phyloP scores from a whole-genome alignment of 2,329 filamentous ascomycete genomes.

The Alternaria sp. region DNA sequence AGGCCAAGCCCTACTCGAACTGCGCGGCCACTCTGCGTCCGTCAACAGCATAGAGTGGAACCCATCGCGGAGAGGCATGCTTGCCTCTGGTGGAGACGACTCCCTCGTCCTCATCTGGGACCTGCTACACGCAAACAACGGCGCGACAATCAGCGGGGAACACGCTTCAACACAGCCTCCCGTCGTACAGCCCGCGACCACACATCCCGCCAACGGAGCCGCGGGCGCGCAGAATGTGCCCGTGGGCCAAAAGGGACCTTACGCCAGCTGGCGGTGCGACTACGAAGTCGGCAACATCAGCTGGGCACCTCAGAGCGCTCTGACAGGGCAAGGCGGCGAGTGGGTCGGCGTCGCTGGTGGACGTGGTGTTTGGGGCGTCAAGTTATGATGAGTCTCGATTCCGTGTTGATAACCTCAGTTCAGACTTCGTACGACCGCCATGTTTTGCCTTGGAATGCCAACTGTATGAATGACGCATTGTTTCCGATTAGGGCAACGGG shows the following conservation, averaged over 20 bases:
- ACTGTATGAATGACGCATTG: neutral
- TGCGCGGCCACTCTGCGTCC: conserved; percentile 83
- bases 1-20: conserved; percentile 90
- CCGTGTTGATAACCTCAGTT: neutral
- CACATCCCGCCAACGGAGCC: conserved; percentile 37
- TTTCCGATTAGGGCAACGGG: neutral
- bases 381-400: conserved; percentile 46
- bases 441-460: neutral
- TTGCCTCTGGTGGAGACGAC: conserved; percentile 92
- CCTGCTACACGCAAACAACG: conserved; percentile 71
- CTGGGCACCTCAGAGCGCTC: conserved; percentile 76
- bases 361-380: conserved; percentile 80
- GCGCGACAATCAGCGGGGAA: conserved; percentile 55
- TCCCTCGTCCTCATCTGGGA: conserved; percentile 94
- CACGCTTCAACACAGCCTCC: conserved; percentile 38
- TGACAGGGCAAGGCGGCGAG: conserved; percentile 74
- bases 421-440: neutral
- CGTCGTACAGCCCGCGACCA: conserved; percentile 25
- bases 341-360: conserved; percentile 86
- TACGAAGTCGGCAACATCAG: conserved; percentile 86
- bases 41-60: conserved; percentile 98
- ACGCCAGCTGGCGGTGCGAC: conserved; percentile 82
- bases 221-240: conserved; percentile 45
- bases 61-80: conserved; percentile 80
- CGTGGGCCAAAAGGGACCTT: conserved; percentile 66